phyloP scores from a whole-genome alignment of 768 basidiomycete genomes.

The Daedaleopsis nitida region DNA sequence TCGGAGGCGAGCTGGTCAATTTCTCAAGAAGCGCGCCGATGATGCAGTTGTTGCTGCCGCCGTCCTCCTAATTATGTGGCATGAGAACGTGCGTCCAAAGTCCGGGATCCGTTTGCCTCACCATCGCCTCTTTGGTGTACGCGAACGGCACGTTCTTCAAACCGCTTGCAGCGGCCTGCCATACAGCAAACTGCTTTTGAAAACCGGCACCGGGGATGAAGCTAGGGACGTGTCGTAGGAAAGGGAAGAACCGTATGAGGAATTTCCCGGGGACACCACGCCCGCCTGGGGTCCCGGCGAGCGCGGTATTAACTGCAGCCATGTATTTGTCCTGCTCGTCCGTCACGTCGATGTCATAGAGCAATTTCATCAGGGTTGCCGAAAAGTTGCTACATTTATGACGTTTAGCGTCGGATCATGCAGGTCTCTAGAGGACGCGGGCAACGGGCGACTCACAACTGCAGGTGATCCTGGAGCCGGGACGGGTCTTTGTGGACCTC shows the following conservation, averaged over 20 bases:
- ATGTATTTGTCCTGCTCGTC: conserved; percentile 29
- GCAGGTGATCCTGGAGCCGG: conserved; percentile 4
- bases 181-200: background rate
- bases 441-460: background rate
- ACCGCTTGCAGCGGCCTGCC: background rate
- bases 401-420: background rate
- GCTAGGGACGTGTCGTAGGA: conserved; percentile 5
- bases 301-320: background rate
- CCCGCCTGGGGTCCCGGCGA: background rate
- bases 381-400: background rate
- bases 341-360: conserved; percentile 30
- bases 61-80: conserved; percentile 1
- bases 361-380: conserved; percentile 24
- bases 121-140: background rate
- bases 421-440: too few relatives aligned
- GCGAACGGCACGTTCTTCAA: conserved; percentile 1
- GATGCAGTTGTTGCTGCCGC: background rate
- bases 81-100: background rate
- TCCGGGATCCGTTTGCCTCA: background rate
- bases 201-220: conserved; percentile 16
- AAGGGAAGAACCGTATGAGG: conserved; percentile 3
- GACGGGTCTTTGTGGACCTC: conserved; percentile 1
- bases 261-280: background rate
- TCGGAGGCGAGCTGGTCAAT: background rate
- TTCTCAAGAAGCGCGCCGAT: background rate